Base-by-base conservation (phyloP, 257 asterid genomes). In the Solanum lycopersicoides region DNA sequence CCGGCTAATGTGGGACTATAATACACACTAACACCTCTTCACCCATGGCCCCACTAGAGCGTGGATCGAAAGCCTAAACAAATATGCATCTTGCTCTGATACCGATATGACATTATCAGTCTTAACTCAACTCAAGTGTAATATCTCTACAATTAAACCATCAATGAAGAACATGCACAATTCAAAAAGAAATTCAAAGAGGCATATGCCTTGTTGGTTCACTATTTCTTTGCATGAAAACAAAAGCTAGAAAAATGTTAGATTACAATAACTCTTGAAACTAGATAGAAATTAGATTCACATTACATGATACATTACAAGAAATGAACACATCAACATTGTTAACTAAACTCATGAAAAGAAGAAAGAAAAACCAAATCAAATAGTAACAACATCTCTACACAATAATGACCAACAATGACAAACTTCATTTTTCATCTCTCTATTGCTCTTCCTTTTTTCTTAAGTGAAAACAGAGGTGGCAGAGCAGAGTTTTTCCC, bases 381-480 rank as follows among this genome's bases (percentile, higher is more conserved):
- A 32, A 72, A 83, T 42, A 30, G 83, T 12, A 25, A 37, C 32
- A 82, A 68, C 87, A 86, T 87, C 87, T 89, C 90, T 90, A 90
- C 91, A 89, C 44, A 37, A 65, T 76, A 37, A 65, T 76, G 83
- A 18, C 59, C 34, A 53, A 12, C 69, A 12, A 60, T 83, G 50
- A 35, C 83, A 65, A 65, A 23, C 11, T 7, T 30, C 6, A 3
- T 59, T 3, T 32, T 59, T 89, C 87, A 91, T 90, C 90, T 92
- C 83, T 91, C 94, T 63, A 88, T 35, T 89, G 90, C 45, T 20
- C 20, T 90, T 47, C 91, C 92, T 89, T 92, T 95, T 90, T 92
- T 95, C 92, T 91, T 95, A n/a, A 90, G 77, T 12, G 97, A 83
- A 91, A 92, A 92, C 83, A 93, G 44, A 34, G 98, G 96, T 71